Conservation (phyloP, 768 basidiomycete genomes). For the Suillus spraguei region DNA sequence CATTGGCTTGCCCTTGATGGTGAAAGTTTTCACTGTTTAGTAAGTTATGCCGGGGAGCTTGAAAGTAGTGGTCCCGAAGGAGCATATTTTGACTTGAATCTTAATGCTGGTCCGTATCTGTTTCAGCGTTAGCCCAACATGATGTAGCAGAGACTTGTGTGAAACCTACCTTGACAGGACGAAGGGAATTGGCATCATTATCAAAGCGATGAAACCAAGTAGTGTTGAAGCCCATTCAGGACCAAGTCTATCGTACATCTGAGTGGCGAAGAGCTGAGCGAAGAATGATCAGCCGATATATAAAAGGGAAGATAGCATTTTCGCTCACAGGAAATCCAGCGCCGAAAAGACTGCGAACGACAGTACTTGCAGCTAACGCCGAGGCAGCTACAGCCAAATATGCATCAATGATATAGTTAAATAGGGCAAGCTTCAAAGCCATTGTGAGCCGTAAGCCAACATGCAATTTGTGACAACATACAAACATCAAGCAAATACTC, state of each 20-base stretch:
- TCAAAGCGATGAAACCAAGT: conserved; percentile 51
- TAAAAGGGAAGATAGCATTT: neutral
- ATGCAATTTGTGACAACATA: conserved; percentile 31
- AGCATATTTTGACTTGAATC: conserved; percentile 46
- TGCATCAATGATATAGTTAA: conserved; percentile 66
- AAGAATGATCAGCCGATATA: conserved; percentile 9
- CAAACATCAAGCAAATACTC: conserved; percentile 55
- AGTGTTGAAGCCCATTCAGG: conserved; percentile 63
- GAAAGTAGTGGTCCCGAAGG: conserved; percentile 25
- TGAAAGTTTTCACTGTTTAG: neutral
- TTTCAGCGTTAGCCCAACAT: neutral
- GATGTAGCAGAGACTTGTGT: neutral
- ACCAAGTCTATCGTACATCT: conserved; percentile 54
- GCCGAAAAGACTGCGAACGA: conserved; percentile 55
- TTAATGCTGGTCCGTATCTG: conserved; percentile 43
- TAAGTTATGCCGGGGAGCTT: conserved; percentile 13
- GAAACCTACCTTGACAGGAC: conserved; percentile 34
- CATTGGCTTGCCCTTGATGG: too few relatives aligned
- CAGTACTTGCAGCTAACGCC: conserved; percentile 55
- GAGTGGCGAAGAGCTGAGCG: conserved; percentile 48
- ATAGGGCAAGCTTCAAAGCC: conserved; percentile 44
- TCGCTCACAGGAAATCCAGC: conserved; percentile 44
- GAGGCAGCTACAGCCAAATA: conserved; percentile 58
- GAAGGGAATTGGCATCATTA: conserved; percentile 56
- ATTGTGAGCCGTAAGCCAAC: conserved; percentile 10